Base-by-base conservation (phyloP, 2,329 filamentous ascomycete species). In the Trichoderma sp. region DNA sequence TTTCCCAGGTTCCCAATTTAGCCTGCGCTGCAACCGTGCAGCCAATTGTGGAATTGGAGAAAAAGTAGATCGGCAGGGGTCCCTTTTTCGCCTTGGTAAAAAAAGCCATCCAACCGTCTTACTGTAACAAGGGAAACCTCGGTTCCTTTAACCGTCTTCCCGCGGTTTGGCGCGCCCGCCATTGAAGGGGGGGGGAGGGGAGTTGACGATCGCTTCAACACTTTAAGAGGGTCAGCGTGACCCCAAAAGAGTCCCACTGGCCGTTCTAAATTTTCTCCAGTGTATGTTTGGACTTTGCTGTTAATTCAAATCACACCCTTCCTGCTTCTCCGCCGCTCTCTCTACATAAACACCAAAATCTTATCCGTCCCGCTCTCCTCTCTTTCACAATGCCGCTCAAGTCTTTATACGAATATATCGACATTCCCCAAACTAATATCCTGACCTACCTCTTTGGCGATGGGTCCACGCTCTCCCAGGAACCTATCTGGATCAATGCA, bases 401-500 rank as follows among this genome's bases (percentile, higher is more conserved):
- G 4, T 84, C 82, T 7, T 79, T 77, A 2, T 84, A 80, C 68
- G 79, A 79, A 4, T 56, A 72, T 13, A 68, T 84, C 48, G 75
- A 80, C 70, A 79, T 84, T 34, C 81, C 81, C 8, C 77, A 82
- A 75, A 81, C 76, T 70, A 84, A 83, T 73, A 73, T 81, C 69
- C 73, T 81, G 42, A 74, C 71, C 37, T 79, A 80, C 68, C 70
- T 80, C 48, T 80, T 80, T 48, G 76, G 76, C 25, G 50, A 71
- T 4, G 68, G 67, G 32, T 67, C 75, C 64, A 65, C 22, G 72
- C 17, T 74, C 77, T 80, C 82, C 35, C 76, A 83, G 61, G 77
- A 82, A 42, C 83, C 85, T 7, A 75, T 87, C 69, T 88, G 84
- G 84, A 79, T 84, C 63, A 83, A 88, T 73, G 80, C 83, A 48